Conservation (phyloP, 1,284 basidiomycete species). For the Exobasidium rhododendri region DNA sequence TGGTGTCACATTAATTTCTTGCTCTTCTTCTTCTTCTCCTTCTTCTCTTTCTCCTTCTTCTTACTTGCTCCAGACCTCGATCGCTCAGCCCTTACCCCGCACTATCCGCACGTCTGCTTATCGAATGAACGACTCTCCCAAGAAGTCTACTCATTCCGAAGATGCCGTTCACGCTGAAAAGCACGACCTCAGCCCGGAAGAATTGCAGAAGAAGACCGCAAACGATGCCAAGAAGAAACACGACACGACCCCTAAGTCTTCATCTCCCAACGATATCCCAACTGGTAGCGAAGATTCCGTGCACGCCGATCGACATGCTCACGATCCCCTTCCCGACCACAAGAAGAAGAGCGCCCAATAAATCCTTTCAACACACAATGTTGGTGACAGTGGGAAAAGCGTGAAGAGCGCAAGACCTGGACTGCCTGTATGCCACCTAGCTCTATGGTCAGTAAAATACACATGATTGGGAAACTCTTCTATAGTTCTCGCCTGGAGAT, state of each 20-base stretch:
- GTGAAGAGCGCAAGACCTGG: no score
- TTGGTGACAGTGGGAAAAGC: no score
- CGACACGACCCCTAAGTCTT: not conserved
- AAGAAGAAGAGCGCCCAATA: conserved; percentile 3
- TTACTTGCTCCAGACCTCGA: not conserved
- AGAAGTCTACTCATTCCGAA: conserved; percentile 31
- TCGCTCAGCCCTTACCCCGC: not conserved
- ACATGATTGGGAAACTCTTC: no score
- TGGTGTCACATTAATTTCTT: no score
- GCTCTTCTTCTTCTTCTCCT: no score
- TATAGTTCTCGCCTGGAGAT: no score
- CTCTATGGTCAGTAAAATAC: no score
- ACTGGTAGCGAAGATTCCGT: conserved; percentile 1
- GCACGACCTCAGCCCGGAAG: conserved; percentile 24
- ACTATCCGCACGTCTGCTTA: not conserved
- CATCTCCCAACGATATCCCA: not conserved
- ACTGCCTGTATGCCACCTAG: no score
- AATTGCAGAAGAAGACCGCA: conserved; percentile 36
- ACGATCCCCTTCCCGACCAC: conserved; percentile 5
- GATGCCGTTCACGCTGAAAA: conserved; percentile 38
- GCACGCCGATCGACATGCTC: not conserved
- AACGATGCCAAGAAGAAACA: conserved; percentile 18
- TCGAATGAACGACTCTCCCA: not conserved
- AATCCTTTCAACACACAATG: not conserved
- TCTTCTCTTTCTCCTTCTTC: not conserved